A percentile compares a stretch with the other conserved stretches of the same genome.
phyloP scores from a whole-genome alignment of 148 eudicot species.

The Chenopodium quinoa region DNA sequence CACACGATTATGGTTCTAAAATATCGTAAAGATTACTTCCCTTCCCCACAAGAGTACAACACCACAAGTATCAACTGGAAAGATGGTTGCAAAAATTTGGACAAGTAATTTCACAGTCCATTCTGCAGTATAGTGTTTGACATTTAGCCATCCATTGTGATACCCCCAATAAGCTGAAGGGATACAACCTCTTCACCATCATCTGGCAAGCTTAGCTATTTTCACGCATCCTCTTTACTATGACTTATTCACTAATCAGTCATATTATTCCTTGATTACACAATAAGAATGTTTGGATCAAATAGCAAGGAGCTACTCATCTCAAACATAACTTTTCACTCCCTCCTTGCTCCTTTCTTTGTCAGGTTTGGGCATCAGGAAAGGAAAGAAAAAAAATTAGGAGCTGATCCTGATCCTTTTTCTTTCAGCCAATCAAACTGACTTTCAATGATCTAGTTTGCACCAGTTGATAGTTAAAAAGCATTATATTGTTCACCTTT shows the following conservation, averaged over 20 bases:
- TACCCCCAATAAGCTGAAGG: neutral
- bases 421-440: too few species aligned
- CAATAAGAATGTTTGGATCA: neutral
- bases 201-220: neutral
- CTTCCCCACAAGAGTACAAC: neutral
- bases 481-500: too few species aligned
- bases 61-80: neutral
- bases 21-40: neutral
- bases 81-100: neutral
- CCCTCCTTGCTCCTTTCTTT: too few species aligned
- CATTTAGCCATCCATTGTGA: neutral
- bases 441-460: too few species aligned
- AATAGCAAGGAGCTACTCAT: neutral
- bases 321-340: neutral
- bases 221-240: neutral
- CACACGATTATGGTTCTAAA: neutral
- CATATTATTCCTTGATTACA: too few species aligned
- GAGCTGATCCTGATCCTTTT: neutral
- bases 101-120: neutral
- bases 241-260: neutral
- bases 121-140: neutral
- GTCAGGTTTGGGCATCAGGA: too few species aligned
- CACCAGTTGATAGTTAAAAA: too few species aligned
- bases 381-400: neutral
- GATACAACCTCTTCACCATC: neutral